Percentiles rank a stretch among this genome's conserved stretches.
Conservation (phyloP, 306 rosid species). For the Acacia melanoxylon region DNA sequence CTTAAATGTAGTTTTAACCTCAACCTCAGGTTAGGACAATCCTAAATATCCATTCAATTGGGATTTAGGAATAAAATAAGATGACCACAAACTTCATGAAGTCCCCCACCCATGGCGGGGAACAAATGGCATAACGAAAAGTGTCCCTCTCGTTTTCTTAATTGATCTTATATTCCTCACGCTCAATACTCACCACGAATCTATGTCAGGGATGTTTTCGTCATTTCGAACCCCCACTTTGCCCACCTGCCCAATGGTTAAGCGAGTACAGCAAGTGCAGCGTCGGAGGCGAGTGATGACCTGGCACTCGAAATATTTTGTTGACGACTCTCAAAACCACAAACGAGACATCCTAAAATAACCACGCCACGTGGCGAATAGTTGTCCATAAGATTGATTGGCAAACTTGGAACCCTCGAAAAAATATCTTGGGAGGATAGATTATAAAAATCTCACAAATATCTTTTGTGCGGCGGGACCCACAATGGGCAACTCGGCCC, state of each 20-base stretch:
- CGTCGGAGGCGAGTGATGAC: not conserved
- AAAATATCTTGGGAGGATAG: slow-evolving; percentile 29
- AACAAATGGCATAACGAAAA: not conserved
- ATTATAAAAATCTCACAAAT: not conserved
- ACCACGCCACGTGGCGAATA: slow-evolving; percentile 29
- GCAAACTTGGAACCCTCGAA: not conserved
- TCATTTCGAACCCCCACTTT: not conserved
- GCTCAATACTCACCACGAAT: not conserved
- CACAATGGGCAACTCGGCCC: not conserved
- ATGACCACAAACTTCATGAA: not conserved
- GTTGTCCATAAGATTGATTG: not conserved
- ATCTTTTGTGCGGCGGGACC: not conserved
- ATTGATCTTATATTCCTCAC: not conserved
- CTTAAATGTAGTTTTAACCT: not conserved
- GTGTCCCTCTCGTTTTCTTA: not conserved
- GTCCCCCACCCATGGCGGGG: slow-evolving; percentile 2
- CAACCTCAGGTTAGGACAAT: not conserved
- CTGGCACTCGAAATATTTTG: not conserved
- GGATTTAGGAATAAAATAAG: not conserved
- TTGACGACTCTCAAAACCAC: slow-evolving; percentile 24
- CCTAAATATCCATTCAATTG: not conserved
- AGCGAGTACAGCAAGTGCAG: not conserved
- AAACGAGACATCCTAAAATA: not conserved
- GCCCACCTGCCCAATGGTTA: not conserved
- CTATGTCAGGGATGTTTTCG: not conserved